A percentile compares a stretch with the other conserved stretches of the same genome.
Conservation (phyloP, 306 rosid genomes). For the Ceratonia siliqua region DNA sequence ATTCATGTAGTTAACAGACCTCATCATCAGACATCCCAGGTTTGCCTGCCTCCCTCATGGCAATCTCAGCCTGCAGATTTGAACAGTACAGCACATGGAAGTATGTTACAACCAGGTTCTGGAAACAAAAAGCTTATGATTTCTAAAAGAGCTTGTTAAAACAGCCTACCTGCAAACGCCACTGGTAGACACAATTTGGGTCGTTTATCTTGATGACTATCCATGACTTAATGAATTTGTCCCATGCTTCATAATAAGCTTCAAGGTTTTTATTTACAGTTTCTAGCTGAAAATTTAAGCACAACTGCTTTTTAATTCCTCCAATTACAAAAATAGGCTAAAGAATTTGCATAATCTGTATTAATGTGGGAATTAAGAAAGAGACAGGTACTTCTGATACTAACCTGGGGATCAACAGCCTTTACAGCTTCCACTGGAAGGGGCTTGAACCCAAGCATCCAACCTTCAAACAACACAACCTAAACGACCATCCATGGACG, state of each 20-base stretch:
- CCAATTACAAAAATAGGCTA: neutral
- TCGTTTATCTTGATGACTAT: slow-evolving; percentile 85
- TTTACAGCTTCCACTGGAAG: slow-evolving; percentile 67
- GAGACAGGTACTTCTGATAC: slow-evolving; percentile 9
- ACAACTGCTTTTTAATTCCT: slow-evolving; percentile 20
- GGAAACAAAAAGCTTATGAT: slow-evolving; percentile 8
- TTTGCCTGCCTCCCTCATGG: slow-evolving; percentile 95
- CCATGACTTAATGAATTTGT: slow-evolving; percentile 82
- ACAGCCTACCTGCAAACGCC: slow-evolving; percentile 81
- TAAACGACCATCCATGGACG: slow-evolving; percentile 42
- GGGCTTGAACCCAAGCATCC: slow-evolving; percentile 98
- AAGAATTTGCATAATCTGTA: neutral
- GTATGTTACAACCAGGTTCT: slow-evolving; percentile 15
- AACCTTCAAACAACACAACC: slow-evolving; percentile 91
- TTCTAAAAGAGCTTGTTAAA: slow-evolving; percentile 20
- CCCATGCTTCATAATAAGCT: slow-evolving; percentile 91
- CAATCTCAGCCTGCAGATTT: slow-evolving; percentile 96
- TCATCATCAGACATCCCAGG: slow-evolving; percentile 93
- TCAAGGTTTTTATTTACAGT: slow-evolving; percentile 69
- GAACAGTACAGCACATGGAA: too few species aligned
- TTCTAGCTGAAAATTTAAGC: slow-evolving; percentile 61
- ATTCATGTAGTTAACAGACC: slow-evolving; percentile 42
- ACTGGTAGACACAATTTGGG: slow-evolving; percentile 77
- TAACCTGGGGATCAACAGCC: slow-evolving; percentile 83
- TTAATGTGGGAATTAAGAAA: neutral